Conservation (phyloP, 2,329 filamentous ascomycete genomes). For the Arthrobotrys sphaeroides region DNA sequence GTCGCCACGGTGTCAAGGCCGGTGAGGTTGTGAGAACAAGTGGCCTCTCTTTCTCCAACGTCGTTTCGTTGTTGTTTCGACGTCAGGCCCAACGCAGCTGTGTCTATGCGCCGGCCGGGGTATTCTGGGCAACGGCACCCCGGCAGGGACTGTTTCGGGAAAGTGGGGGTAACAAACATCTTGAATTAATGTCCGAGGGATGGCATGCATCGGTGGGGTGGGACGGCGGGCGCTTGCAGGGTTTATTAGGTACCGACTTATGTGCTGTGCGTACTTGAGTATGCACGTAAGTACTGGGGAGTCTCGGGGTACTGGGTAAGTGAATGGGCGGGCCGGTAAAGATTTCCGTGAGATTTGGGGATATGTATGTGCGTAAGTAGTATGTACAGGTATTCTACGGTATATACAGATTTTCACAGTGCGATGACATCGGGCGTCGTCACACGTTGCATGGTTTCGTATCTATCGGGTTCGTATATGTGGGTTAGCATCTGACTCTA, state of each 20-base stretch:
- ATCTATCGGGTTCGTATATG: conserved; percentile 18
- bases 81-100: conserved; percentile 27
- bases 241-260: background rate
- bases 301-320: no score
- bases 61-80: conserved; percentile 52
- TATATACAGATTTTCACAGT: conserved; percentile 32
- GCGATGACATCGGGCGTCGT: conserved; percentile 52
- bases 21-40: conserved; percentile 46
- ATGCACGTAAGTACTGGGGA: no score
- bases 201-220: background rate
- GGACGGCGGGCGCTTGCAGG: background rate
- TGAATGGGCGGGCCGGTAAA: no score
- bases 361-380: no score
- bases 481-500: conserved; percentile 10
- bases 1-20: conserved; percentile 52
- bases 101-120: background rate
- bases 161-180: conserved; percentile 53
- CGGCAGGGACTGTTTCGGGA: conserved; percentile 19
- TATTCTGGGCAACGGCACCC: conserved; percentile 7
- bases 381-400: background rate
- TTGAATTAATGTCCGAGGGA: conserved; percentile 17
- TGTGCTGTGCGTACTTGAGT: background rate
- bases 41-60: conserved; percentile 52
- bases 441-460: conserved; percentile 54
- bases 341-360: background rate